Evolutionary conservation across 2,329 filamentous ascomycete genomes (phyloP), one percentile per base, ranked within the genome.

Genomic region (Diaporthe eres): DNA sequence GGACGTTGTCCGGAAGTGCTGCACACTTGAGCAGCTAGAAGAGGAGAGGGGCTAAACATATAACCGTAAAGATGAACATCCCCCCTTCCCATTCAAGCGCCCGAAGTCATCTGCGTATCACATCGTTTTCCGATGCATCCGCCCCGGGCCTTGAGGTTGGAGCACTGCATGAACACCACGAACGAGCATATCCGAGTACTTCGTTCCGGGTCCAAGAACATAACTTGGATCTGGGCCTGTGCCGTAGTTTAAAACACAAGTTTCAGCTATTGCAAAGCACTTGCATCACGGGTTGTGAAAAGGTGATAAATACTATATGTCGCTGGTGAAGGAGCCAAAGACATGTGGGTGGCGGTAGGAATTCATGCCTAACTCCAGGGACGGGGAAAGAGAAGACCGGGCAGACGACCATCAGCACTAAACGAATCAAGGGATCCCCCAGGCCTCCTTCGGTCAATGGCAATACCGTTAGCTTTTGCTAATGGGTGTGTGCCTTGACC

Each of bases 331-430:
- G 10, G 42, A 34, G 42, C n/a, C 39, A n/a, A 25, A 42, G 7
- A 2, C 17, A 65, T 3, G 39, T 10, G 15, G 8, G 13, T 5
- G 25, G 15, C 37, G n/a, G 25, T 44, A 31, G 37, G 39, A 44
- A 22, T 31, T 34, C 61, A 34, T 49, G 13, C 25, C 2, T 22
- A 15, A 31, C 2, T 10, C 17, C 5, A 9, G 28, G 28, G 55
- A 58, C 60, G 39, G 60, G 9, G 39, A 44, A 63, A 63, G 39
- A 47, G 37, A 63, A 63, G 25, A 44, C 60, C 60, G 60, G 10
- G n/a, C 13, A 31, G 22, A 19, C 15, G 39, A 25, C 28, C 25
- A 61, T 25, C 12, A 4, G 25, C 25, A 31, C n/a, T 63, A 28
- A 12, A 15, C 17, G 4, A 25, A 31, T 37, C 28, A 31, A 51